Conservation (phyloP, 148 eudicot genomes). For the Vaccinium vitisidaea region DNA sequence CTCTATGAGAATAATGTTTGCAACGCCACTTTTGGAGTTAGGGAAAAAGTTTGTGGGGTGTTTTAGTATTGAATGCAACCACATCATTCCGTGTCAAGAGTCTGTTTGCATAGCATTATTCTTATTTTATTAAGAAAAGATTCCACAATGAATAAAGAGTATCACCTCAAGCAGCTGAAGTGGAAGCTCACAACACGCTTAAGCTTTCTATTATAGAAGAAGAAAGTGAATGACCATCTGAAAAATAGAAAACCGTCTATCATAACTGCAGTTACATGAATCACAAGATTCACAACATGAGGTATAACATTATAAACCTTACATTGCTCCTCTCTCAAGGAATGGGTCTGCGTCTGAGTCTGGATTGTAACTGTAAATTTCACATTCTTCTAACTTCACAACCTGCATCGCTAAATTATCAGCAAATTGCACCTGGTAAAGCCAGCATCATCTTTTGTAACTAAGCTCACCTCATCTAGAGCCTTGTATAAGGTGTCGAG, state of each 20-base stretch:
- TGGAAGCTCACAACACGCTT: slow-evolving; percentile 91
- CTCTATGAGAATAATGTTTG: background rate
- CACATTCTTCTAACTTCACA: slow-evolving; percentile 83
- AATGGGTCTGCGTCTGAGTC: slow-evolving; percentile 84
- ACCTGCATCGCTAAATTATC: slow-evolving; percentile 53
- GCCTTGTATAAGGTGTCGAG: slow-evolving; percentile 75
- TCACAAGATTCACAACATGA: background rate
- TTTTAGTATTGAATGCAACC: background rate
- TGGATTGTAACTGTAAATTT: slow-evolving; percentile 86
- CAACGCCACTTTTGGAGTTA: background rate
- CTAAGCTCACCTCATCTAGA: slow-evolving; percentile 75
- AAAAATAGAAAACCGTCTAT: slow-evolving; percentile 6
- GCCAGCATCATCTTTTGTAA: background rate
- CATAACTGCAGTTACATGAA: slow-evolving; percentile 10
- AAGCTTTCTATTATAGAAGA: slow-evolving; percentile 90
- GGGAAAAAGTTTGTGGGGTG: background rate
- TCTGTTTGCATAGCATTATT: background rate
- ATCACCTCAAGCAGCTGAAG: slow-evolving; percentile 80
- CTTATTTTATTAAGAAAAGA: background rate
- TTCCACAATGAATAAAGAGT: background rate
- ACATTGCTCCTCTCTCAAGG: slow-evolving; percentile 89
- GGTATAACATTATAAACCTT: slow-evolving; percentile 26
- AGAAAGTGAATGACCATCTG: slow-evolving; percentile 96
- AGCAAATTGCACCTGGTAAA: slow-evolving; percentile 9
- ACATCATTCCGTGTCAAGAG: background rate